A percentile compares a stretch with the other conserved stretches of the same genome.
phyloP scores from a whole-genome alignment of 306 rosid genomes.

The Prunus fruticosa region DNA sequence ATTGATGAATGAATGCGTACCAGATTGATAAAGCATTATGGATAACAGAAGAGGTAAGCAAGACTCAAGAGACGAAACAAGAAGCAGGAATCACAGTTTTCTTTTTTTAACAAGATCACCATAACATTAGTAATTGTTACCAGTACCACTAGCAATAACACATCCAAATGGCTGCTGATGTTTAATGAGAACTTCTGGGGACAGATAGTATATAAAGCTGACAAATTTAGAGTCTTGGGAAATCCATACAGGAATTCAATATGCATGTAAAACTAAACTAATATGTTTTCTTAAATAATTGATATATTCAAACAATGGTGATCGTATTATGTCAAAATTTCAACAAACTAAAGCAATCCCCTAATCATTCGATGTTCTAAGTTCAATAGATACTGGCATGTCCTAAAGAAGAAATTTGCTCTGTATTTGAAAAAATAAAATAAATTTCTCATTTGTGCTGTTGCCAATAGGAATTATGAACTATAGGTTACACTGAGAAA shows the following conservation, averaged over 20 bases:
- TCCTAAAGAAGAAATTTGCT: neutral
- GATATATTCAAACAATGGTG: neutral
- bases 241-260: neutral
- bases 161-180: neutral
- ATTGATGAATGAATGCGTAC: slow-evolving; percentile 1
- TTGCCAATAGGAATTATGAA: no score
- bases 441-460: no score
- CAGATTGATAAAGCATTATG: neutral
- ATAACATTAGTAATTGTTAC: neutral
- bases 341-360: neutral
- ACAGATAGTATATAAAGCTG: neutral
- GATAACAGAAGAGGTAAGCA: neutral
- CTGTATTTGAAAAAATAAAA: neutral
- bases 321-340: neutral
- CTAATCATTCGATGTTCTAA: neutral
- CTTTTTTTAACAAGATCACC: neutral
- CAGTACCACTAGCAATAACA: neutral
- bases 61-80: neutral
- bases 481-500: no score
- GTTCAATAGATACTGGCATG: neutral
- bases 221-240: neutral
- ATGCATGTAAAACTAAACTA: neutral
- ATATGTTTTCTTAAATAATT: neutral
- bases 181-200: neutral
- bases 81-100: neutral